A percentile compares a stretch with the other conserved stretches of the same genome.
phyloP scores from a whole-genome alignment of 2,329 filamentous ascomycete genomes.

The Pseudogymnoascus sp. region DNA sequence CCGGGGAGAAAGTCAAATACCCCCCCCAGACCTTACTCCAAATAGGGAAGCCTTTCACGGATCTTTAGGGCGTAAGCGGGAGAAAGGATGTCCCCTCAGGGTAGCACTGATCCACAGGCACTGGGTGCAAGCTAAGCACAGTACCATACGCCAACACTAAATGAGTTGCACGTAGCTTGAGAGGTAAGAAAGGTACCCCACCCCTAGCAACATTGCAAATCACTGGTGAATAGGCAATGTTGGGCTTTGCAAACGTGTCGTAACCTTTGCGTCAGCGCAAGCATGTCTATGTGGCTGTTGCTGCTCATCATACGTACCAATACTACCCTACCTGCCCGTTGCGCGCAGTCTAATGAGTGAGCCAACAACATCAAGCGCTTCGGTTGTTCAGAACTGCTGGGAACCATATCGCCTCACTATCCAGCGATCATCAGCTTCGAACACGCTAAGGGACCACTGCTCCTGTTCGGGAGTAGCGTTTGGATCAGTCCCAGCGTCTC shows the following conservation, averaged over 20 bases:
- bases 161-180: background rate
- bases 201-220: background rate
- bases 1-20: background rate
- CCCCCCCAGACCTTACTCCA: background rate
- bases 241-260: background rate
- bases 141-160: background rate
- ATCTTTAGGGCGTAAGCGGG: background rate
- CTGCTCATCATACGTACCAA: background rate
- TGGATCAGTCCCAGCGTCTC: background rate
- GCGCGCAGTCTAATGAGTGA: background rate
- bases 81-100: constrained; percentile 2
- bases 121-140: background rate
- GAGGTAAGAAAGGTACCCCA: constrained; percentile 1
- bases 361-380: background rate
- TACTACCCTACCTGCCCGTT: background rate
- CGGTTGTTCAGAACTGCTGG: background rate
- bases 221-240: background rate
- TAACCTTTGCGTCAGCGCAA: background rate
- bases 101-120: constrained; percentile 5
- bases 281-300: background rate
- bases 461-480: background rate
- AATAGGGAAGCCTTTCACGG: background rate
- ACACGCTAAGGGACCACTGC: background rate
- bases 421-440: background rate
- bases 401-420: background rate